Evolutionary conservation across 441 rosid species (phyloP).

Genomic region (Populus hybrid): DNA sequence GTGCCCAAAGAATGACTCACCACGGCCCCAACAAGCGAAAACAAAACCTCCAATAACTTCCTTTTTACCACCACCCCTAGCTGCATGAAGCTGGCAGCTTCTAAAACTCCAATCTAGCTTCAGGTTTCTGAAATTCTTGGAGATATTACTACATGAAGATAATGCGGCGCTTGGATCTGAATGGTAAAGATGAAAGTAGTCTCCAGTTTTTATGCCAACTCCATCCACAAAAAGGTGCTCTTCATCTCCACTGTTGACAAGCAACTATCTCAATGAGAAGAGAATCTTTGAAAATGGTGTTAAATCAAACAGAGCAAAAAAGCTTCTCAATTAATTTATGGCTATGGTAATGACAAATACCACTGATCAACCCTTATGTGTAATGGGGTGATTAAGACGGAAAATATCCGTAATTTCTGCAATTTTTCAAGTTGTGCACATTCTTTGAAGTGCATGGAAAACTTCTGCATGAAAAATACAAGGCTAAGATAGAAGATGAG

Average conservation of each 20-base stretch:
- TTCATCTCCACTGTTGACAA: constrained; percentile 53
- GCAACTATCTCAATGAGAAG: not conserved
- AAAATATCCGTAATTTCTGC: too few relatives aligned
- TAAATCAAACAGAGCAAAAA: not conserved
- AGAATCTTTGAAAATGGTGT: not conserved
- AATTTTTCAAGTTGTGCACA: too few relatives aligned
- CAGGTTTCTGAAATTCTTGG: constrained; percentile 35
- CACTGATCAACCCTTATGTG: too few relatives aligned
- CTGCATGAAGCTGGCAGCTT: constrained; percentile 18
- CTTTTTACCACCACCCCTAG: constrained; percentile 14
- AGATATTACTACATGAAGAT: constrained; percentile 33
- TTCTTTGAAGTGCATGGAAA: too few relatives aligned
- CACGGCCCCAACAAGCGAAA: constrained; percentile 53
- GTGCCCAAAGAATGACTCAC: constrained; percentile 45
- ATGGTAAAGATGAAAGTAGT: constrained; percentile 57
- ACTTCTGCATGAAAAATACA: not conserved
- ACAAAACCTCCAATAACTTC: constrained; percentile 72
- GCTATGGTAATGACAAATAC: not conserved
- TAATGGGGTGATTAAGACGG: too few relatives aligned
- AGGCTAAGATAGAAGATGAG: not conserved
- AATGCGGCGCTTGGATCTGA: constrained; percentile 43
- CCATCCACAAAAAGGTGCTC: constrained; percentile 55
- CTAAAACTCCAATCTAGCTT: constrained; percentile 30
- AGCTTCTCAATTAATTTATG: not conserved
- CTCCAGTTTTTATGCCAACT: constrained; percentile 56